These are phyloP conservation scores for Penicillium verhagenii DNA, from an alignment of 495 filamentous ascomycete genomes.

Conservation along the genomic window DNA sequence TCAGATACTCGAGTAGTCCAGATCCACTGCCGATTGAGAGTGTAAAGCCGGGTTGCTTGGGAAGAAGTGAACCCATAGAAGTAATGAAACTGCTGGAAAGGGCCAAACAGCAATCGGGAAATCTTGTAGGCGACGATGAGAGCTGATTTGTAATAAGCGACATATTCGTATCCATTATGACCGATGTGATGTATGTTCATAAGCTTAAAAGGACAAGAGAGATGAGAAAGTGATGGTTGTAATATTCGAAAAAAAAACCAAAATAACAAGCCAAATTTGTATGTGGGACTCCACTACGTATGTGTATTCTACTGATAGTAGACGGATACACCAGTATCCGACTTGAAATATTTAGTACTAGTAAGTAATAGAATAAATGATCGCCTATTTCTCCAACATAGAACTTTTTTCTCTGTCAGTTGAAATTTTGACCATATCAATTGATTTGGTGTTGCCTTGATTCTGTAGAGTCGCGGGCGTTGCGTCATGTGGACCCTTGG, in stretches of 20 bases:
- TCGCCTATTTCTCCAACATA: too few relatives aligned
- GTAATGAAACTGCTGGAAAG: slow-evolving; percentile 44
- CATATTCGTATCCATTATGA: neutral
- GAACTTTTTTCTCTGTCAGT: too few relatives aligned
- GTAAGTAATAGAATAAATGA: too few relatives aligned
- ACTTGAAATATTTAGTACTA: too few relatives aligned
- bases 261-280: too few relatives aligned
- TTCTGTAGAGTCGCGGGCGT: too few relatives aligned
- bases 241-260: neutral
- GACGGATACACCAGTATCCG: too few relatives aligned
- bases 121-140: slow-evolving; percentile 19
- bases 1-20: slow-evolving; percentile 52
- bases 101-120: slow-evolving; percentile 48
- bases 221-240: neutral
- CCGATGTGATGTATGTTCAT: neutral
- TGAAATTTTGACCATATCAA: too few relatives aligned
- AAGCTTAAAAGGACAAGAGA: neutral
- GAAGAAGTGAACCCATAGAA: slow-evolving; percentile 37
- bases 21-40: slow-evolving; percentile 56
- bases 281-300: neutral
- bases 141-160: neutral
- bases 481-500: slow-evolving; percentile 18
- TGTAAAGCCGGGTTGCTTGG: slow-evolving; percentile 35
- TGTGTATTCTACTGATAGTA: too few relatives aligned
- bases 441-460: neutral